These are phyloP conservation scores for Chenopodium quinoa DNA, from an alignment of 148 eudicot genomes.

Conservation along the genomic window DNA sequence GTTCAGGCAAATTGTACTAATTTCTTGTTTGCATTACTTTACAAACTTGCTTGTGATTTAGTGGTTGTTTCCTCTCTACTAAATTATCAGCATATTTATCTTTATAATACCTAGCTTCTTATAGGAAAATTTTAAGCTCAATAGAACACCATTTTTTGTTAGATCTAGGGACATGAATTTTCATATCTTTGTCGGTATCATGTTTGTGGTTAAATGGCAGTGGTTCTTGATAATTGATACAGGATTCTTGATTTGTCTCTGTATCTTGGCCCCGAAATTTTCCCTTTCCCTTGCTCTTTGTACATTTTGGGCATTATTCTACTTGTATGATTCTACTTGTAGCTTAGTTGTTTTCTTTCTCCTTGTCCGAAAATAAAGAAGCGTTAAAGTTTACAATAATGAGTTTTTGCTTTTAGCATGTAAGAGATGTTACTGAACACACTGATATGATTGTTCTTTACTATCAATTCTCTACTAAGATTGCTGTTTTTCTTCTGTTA, in stretches of 20 bases:
- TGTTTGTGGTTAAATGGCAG: not conserved
- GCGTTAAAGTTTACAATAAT: too few species aligned
- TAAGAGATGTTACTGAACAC: not conserved
- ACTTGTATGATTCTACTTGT: not conserved
- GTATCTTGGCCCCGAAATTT: not conserved
- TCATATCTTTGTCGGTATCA: not conserved
- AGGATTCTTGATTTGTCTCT: not conserved
- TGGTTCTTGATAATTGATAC: not conserved
- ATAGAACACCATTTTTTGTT: not conserved
- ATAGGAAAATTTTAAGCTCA: not conserved
- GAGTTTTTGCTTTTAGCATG: not conserved
- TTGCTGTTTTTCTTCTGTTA: slow-evolving; percentile 27
- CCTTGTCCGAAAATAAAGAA: not conserved
- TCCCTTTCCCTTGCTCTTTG: not conserved
- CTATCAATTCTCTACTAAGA: not conserved
- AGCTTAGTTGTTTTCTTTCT: not conserved
- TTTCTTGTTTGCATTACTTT: not conserved
- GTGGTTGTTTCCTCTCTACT: not conserved
- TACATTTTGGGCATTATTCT: not conserved
- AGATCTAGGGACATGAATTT: not conserved
- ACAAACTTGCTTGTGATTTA: not conserved
- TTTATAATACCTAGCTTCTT: not conserved
- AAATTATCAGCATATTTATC: not conserved
- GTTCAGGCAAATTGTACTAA: slow-evolving; percentile 26
- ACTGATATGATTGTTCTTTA: not conserved